Evolutionary conservation across 345 rosid genomes (phyloP), one percentile per base, ranked within the genome.

Genomic region (Citrus medica): DNA sequence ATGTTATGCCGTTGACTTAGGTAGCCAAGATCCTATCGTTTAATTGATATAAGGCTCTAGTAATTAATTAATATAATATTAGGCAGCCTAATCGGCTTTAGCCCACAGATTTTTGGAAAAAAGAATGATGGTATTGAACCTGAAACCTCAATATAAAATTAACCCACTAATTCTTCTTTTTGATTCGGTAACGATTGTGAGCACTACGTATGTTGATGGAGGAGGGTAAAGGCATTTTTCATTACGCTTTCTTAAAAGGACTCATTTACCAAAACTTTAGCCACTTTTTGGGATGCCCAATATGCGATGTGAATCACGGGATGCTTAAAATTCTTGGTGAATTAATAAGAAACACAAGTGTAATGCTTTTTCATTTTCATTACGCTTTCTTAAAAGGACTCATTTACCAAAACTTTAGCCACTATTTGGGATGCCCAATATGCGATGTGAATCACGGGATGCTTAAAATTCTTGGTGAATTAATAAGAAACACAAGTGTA

Each of bases 101-200:
- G 80, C 83, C 82, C 79, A 85, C 60, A 56, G 85, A 75, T 75
- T 61, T 35, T 66, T 40, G 76, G 77, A 75, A 67, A 66, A 16
- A 16, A 59, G 61, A 67, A 38, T 68, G 68, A 32, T 71, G 68
- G 74, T 51, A 25, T 62, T 32, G 4, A 64, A 78, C 48, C 56
- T 58, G 70, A 80, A 46, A 24, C 58, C 9, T 70, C 38, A 48
- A 71, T 46, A 46, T 62, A 76, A 40, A 69, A 69, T 21, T 42
- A 33, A 7, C 62, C 88, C 87, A 82, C 80, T 82, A 76, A 81
- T 76, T 51, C 38, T 66, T 58, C 56, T 68, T 74, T 60, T 48
- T 42, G 59, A 70, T 56, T 81, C 40, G 80, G 82, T 22, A 51
- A 58, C 24, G 19, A 7, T 42, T 67, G 37, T 21, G 37, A 12